phyloP scores from a whole-genome alignment of 2,329 filamentous ascomycete genomes.

The Colletotrichum kahawae region DNA sequence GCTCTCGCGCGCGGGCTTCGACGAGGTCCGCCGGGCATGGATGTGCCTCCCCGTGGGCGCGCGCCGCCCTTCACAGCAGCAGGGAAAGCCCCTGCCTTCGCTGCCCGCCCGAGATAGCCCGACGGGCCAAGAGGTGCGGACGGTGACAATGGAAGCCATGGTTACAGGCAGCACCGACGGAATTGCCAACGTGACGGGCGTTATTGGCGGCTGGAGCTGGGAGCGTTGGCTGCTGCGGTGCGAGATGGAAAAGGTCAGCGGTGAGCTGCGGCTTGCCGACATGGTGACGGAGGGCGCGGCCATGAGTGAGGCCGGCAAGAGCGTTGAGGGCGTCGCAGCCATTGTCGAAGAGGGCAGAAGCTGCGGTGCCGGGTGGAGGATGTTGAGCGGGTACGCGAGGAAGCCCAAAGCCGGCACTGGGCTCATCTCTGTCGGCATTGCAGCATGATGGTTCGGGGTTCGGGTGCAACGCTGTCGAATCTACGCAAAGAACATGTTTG shows the following conservation, averaged over 20 bases:
- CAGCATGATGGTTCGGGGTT: background rate
- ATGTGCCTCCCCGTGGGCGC: slow-evolving; percentile 83
- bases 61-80: slow-evolving; percentile 43
- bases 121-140: slow-evolving; percentile 45
- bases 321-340: slow-evolving; percentile 63
- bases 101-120: slow-evolving; percentile 35
- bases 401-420: slow-evolving; percentile 56
- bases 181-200: slow-evolving; percentile 76
- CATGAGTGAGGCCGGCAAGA: slow-evolving; percentile 62
- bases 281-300: slow-evolving; percentile 55
- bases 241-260: slow-evolving; percentile 79
- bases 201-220: slow-evolving; percentile 90
- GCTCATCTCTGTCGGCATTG: slow-evolving; percentile 34
- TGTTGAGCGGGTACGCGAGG: slow-evolving; percentile 67
- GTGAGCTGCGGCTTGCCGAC: slow-evolving; percentile 64
- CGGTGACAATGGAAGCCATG: slow-evolving; percentile 65
- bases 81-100: slow-evolving; percentile 24
- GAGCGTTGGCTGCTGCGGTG: slow-evolving; percentile 94
- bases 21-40: slow-evolving; percentile 84
- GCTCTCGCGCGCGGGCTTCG: slow-evolving; percentile 77
- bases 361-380: slow-evolving; percentile 64
- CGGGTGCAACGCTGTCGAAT: background rate
- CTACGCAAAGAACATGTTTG: background rate
- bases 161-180: slow-evolving; percentile 68
- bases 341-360: slow-evolving; percentile 68